Base-by-base conservation (phyloP, 495 filamentous ascomycete species). In the Daldinia caldariorum region DNA sequence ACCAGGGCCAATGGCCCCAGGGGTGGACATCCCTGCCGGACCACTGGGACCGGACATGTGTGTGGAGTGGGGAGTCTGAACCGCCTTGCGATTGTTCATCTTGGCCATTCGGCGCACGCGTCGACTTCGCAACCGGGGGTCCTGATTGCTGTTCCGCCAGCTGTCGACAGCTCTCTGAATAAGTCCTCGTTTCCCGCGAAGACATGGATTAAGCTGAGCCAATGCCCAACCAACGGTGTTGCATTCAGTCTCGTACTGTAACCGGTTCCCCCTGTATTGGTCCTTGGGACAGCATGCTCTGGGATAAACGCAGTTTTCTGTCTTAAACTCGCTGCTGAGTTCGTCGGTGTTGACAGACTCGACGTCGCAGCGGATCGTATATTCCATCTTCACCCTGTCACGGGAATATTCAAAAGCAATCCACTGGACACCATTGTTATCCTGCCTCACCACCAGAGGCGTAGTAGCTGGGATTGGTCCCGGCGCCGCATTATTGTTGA, bases 401-500 rank as follows among this genome's bases (percentile, higher is more conserved):
- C 95, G 89, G 14, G 96, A 98, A 78, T 99, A 99, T 75, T 99
- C 95, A 63, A 99, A 99, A 3, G 94, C 93, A 69, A 99, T 99
- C 95, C 95, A 98, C 76, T 99, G 95, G 10, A 98, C 95, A 14
- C 95, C 95, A 70, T 97, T 97, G 74, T 92, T 91, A 74, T 98
- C 95, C 78, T 98, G 94, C 66, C 94, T 85, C 39, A 98, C 95
- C 6, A 99, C 94, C 4, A 97, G 82, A 0, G 95, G 95, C 0
- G 95, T 98, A 12, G 95, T 99, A 0, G 95, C 95, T n/a, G 95
- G 95, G 76, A 99, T 99, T 0, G 95, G 95, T 10, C 95, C 95
- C n/a, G 95, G 95, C 22, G 95, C 95, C 14, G 95, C 94, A 73
- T 92, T 97, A 12, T 91, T 88, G 63, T 95, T 97, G 50, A 93